These are phyloP conservation scores for Brettanomyces anomalus DNA, from an alignment of 805 yeast species.

Conservation along the genomic window DNA sequence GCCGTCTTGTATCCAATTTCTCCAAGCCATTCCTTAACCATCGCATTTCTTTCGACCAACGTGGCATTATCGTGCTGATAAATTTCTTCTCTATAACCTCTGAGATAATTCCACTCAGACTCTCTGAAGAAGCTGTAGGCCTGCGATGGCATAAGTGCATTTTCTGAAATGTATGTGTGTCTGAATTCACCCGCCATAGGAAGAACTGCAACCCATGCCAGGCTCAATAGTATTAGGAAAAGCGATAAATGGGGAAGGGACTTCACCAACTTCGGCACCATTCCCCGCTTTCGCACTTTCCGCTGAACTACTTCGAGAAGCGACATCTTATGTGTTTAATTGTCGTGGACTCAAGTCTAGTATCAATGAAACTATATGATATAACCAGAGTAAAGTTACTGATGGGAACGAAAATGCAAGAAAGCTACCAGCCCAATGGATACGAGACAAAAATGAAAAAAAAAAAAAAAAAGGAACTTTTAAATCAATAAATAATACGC, in stretches of 20 bases:
- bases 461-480: no score
- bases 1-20: constrained; percentile 67
- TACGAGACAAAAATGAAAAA: no score
- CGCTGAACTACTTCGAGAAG: constrained; percentile 37
- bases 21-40: constrained; percentile 49
- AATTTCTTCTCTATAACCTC: constrained; percentile 71
- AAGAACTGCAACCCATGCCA: constrained; percentile 50
- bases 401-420: no score
- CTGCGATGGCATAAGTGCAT: constrained; percentile 95
- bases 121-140: constrained; percentile 88
- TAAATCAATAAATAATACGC: no score
- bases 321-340: constrained; percentile 28
- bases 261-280: constrained; percentile 36
- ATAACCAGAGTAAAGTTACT: neutral
- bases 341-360: neutral
- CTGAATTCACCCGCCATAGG: constrained; percentile 81
- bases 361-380: neutral
- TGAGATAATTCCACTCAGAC: constrained; percentile 83
- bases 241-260: constrained; percentile 36
- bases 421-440: neutral
- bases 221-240: constrained; percentile 35
- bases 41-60: constrained; percentile 31
- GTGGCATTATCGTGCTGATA: constrained; percentile 28
- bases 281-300: constrained; percentile 33
- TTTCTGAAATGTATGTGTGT: constrained; percentile 82